phyloP scores from a whole-genome alignment of 805 yeast species.

The Jamesozyma spencerorum region DNA sequence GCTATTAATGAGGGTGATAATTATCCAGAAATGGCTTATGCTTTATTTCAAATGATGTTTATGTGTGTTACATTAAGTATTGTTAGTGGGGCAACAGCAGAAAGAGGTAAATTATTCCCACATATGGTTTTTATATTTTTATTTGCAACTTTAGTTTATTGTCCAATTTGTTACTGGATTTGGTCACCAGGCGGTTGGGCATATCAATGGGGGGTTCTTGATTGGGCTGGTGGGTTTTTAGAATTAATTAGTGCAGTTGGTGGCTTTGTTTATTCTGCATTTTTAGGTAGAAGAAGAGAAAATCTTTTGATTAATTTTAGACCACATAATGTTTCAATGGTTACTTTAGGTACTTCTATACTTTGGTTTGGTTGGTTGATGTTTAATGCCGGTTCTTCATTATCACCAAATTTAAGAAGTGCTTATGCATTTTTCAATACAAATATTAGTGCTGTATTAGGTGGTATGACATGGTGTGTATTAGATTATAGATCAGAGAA shows the following conservation, averaged over 20 bases:
- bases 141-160: constrained; percentile 88
- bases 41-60: constrained; percentile 85
- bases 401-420: constrained; percentile 73
- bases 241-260: constrained; percentile 87
- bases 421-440: constrained; percentile 89
- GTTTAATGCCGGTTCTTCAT: constrained; percentile 85
- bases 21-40: constrained; percentile 79
- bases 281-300: constrained; percentile 71
- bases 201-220: constrained; percentile 79
- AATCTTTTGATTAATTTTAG: constrained; percentile 73
- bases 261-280: constrained; percentile 78
- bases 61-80: constrained; percentile 87
- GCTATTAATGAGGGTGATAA: constrained; percentile 19
- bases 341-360: constrained; percentile 77
- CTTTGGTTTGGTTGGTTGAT: constrained; percentile 96
- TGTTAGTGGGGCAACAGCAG: constrained; percentile 86
- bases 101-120: constrained; percentile 84
- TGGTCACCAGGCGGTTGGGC: constrained; percentile 97
- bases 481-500: constrained; percentile 80
- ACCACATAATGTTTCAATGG: constrained; percentile 90
- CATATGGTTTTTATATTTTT: constrained; percentile 70
- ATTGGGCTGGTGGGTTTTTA: constrained; percentile 97
- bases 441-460: constrained; percentile 80
- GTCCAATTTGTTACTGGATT: constrained; percentile 93
- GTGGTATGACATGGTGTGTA: constrained; percentile 85